Percentiles rank a stretch among this genome's conserved stretches.
These are phyloP conservation scores for Shiraia bambusicola DNA, from an alignment of 2,329 filamentous ascomycete genomes.

Conservation along the genomic window DNA sequence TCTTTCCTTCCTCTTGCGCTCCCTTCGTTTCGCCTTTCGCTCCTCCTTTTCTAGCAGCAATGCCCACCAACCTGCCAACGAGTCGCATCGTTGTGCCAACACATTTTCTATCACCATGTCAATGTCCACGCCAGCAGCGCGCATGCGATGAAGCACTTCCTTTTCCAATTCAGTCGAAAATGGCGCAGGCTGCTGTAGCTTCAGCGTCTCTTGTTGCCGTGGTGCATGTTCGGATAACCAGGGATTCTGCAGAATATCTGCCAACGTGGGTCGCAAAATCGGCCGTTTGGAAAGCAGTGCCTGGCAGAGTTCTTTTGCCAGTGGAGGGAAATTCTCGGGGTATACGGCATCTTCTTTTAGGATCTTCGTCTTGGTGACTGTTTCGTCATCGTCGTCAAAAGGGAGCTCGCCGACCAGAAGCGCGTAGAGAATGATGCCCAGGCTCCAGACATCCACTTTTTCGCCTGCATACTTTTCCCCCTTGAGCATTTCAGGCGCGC, in stretches of 20 bases:
- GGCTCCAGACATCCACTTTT: constrained; percentile 95
- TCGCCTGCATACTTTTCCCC: constrained; percentile 97
- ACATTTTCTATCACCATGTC: constrained; percentile 95
- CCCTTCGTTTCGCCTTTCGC: constrained; percentile 76
- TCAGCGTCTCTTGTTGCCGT: constrained; percentile 85
- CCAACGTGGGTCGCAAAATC: constrained; percentile 74
- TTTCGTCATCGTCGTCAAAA: constrained; percentile 95
- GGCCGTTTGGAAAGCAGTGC: constrained; percentile 87
- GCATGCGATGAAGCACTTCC: constrained; percentile 88
- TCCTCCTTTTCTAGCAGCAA: constrained; percentile 92
- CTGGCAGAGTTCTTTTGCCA: constrained; percentile 76
- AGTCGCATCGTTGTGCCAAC: constrained; percentile 82
- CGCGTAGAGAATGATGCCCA: constrained; percentile 83
- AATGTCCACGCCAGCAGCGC: constrained; percentile 88
- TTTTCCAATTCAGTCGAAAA: constrained; percentile 88
- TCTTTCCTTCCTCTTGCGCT: constrained; percentile 80
- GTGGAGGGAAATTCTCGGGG: constrained; percentile 74
- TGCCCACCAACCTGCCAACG: constrained; percentile 93
- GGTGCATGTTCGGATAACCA: constrained; percentile 87
- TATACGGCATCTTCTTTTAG: constrained; percentile 82
- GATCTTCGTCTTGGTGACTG: constrained; percentile 80
- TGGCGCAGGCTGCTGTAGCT: constrained; percentile 74
- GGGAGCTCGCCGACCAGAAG: constrained; percentile 82
- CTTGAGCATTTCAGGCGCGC: constrained; percentile 96
- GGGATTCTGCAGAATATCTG: constrained; percentile 83